A percentile compares a stretch with the other conserved stretches of the same genome.
Evolutionary conservation across 1,139 yeast genomes (phyloP).

Genomic region (Kazachstania sp.): DNA sequence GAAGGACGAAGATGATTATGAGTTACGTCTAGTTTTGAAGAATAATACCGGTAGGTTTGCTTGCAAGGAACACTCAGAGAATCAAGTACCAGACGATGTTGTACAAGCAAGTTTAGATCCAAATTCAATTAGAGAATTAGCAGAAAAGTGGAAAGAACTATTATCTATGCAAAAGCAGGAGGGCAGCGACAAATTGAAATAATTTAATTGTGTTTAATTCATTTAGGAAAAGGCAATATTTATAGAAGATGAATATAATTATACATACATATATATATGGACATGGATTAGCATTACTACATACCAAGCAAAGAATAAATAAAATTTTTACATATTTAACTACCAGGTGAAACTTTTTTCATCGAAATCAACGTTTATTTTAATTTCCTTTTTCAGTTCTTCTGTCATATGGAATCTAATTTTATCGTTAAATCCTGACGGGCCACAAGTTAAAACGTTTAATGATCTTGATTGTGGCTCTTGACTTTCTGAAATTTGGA

Average conservation of each 20-base stretch:
- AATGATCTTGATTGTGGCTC: constrained; percentile 6
- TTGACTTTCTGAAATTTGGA: constrained; percentile 17
- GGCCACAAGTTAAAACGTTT: constrained; percentile 38
- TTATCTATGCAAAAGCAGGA: constrained; percentile 30
- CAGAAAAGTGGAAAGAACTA: constrained; percentile 47
- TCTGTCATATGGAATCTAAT: constrained; percentile 31
- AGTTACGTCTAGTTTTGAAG: constrained; percentile 60
- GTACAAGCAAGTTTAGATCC: constrained; percentile 73
- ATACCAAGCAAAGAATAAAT: not conserved
- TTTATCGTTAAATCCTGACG: constrained; percentile 35
- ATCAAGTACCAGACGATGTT: constrained; percentile 84
- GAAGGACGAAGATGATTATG: constrained; percentile 33
- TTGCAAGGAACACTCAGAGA: constrained; percentile 75
- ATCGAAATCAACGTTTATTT: constrained; percentile 34
- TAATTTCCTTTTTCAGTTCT: constrained; percentile 20
- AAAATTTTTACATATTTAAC: not conserved
- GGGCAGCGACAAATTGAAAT: constrained; percentile 6
- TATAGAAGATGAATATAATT: not conserved
- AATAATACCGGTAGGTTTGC: constrained; percentile 68
- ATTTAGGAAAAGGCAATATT: not conserved
- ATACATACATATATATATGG: not conserved
- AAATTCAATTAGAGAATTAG: constrained; percentile 53
- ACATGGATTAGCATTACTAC: not conserved
- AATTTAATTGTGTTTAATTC: not conserved
- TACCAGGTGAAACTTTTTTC: constrained; percentile 40